These are phyloP conservation scores for Platismatia glauca DNA, from an alignment of 495 filamentous ascomycete species.

Conservation along the genomic window DNA sequence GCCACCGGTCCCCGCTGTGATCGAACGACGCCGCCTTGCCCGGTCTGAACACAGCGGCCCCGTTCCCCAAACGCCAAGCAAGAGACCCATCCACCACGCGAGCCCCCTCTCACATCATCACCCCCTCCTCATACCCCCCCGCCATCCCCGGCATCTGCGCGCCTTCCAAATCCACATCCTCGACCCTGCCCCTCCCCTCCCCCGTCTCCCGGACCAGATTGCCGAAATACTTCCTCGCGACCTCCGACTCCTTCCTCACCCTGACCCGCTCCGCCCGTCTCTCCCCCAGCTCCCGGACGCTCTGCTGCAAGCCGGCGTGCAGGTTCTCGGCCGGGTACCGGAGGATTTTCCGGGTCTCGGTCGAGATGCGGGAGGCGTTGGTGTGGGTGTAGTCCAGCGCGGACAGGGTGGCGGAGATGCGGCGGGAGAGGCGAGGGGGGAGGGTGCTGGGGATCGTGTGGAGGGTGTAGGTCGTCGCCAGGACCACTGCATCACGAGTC, in stretches of 20 bases:
- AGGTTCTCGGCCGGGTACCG: slow-evolving; percentile 76
- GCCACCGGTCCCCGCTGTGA: background rate
- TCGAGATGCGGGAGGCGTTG: slow-evolving; percentile 74
- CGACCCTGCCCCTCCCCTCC: slow-evolving; percentile 62
- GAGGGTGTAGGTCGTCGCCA: slow-evolving; percentile 70
- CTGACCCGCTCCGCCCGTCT: slow-evolving; percentile 73
- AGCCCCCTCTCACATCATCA: slow-evolving; percentile 12
- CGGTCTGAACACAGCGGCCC: background rate
- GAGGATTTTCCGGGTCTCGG: slow-evolving; percentile 77
- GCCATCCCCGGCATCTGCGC: slow-evolving; percentile 40
- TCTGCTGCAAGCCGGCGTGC: slow-evolving; percentile 66
- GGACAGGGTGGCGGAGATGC: slow-evolving; percentile 68
- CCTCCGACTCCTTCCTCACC: slow-evolving; percentile 62
- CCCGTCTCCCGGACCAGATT: slow-evolving; percentile 72
- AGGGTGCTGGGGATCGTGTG: slow-evolving; percentile 80
- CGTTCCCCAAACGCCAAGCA: background rate
- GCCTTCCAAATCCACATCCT: slow-evolving; percentile 73
- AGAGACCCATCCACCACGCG: background rate
- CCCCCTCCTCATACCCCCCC: slow-evolving; percentile 25
- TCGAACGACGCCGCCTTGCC: background rate
- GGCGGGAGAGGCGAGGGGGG: slow-evolving; percentile 73
- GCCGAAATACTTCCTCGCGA: slow-evolving; percentile 75
- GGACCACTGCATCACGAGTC: slow-evolving; percentile 43
- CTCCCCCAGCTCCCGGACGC: slow-evolving; percentile 68
- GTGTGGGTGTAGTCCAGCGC: slow-evolving; percentile 85